A percentile compares a stretch with the other conserved stretches of the same genome.
phyloP scores from a whole-genome alignment of 345 rosid genomes.

The Trapa bicornis region DNA sequence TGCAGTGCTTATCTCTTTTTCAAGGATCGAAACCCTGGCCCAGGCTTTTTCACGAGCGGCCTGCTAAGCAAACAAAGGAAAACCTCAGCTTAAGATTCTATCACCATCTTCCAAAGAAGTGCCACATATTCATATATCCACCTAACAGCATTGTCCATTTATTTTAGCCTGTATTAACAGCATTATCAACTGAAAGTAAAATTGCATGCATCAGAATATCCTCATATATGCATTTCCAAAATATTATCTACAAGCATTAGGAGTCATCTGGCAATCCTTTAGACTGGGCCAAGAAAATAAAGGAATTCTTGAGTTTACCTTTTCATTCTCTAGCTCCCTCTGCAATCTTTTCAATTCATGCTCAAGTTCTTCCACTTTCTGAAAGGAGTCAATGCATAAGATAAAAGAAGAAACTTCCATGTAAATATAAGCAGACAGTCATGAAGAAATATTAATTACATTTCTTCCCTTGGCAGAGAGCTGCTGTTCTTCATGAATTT shows the following conservation, averaged over 20 bases:
- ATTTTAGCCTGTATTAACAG: no score
- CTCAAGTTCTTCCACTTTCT: constrained; percentile 82
- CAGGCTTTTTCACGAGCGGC: constrained; percentile 97
- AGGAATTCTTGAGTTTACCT: constrained; percentile 42
- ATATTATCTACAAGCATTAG: not conserved
- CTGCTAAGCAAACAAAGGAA: constrained; percentile 76
- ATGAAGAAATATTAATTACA: constrained; percentile 21
- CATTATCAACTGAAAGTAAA: not conserved
- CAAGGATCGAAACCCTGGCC: constrained; percentile 86
- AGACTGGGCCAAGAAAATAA: not conserved
- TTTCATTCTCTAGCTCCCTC: constrained; percentile 71
- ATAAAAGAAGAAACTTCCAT: not conserved
- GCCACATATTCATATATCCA: not conserved
- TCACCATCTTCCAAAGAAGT: not conserved
- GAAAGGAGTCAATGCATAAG: constrained; percentile 1
- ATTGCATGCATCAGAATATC: not conserved
- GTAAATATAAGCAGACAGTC: constrained; percentile 2
- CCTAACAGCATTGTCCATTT: no score
- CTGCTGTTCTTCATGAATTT: constrained; percentile 59
- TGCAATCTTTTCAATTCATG: constrained; percentile 39
- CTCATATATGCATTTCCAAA: not conserved
- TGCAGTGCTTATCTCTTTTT: constrained; percentile 70
- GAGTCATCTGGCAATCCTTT: not conserved
- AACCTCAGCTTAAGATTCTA: constrained; percentile 44
- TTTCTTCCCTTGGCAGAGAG: constrained; percentile 49